Conservation (phyloP, 495 filamentous ascomycete species). For the Penicillium bovifimosum region DNA sequence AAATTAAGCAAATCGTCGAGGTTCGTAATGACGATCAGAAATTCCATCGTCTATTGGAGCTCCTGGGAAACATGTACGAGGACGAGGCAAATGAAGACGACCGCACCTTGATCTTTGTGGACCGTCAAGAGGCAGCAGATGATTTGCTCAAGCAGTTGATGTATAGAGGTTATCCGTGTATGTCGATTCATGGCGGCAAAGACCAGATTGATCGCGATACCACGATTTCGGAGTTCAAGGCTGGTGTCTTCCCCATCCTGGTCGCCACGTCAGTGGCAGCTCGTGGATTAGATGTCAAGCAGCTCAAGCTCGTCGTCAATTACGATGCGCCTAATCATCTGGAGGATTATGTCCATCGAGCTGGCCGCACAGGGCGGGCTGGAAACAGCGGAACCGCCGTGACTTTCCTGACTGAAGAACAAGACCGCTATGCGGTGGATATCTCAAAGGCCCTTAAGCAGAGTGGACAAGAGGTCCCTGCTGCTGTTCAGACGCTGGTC, state of each 20-base stretch:
- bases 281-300: constrained; percentile 92
- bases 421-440: constrained; percentile 83
- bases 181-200: constrained; percentile 95
- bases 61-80: constrained; percentile 82
- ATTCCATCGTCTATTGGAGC: constrained; percentile 75
- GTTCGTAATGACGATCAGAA: constrained; percentile 79
- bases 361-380: constrained; percentile 89
- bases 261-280: constrained; percentile 96
- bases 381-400: constrained; percentile 93
- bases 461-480: constrained; percentile 76
- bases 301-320: constrained; percentile 93
- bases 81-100: constrained; percentile 76
- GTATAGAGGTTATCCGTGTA: constrained; percentile 86
- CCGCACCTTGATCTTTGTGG: constrained; percentile 86
- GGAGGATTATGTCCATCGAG: constrained; percentile 97
- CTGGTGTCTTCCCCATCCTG: constrained; percentile 80
- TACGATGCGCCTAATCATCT: constrained; percentile 95
- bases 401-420: constrained; percentile 86
- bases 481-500: constrained; percentile 59
- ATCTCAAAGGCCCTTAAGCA: constrained; percentile 92
- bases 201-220: constrained; percentile 94
- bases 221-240: constrained; percentile 92
- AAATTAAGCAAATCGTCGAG: constrained; percentile 93
- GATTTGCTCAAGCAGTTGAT: constrained; percentile 74
- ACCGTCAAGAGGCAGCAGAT: constrained; percentile 92